These are phyloP conservation scores for Penstemon newberryi DNA, from an alignment of 257 asterid genomes.

Conservation along the genomic window DNA sequence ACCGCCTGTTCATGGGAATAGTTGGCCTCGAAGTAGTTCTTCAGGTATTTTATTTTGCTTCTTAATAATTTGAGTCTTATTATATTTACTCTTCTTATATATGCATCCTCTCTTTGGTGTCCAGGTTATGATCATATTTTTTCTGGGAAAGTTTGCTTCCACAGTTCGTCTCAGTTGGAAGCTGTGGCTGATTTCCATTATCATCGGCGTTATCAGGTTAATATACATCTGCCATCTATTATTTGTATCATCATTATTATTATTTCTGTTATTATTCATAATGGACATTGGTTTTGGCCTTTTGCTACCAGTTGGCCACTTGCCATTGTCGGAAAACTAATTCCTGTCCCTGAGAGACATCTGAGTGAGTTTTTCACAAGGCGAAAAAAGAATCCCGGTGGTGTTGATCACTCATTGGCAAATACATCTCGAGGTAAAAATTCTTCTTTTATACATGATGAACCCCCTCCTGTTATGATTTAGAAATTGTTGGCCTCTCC, in stretches of 20 bases:
- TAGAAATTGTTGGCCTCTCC: too few relatives aligned
- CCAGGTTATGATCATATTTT: slow-evolving; percentile 77
- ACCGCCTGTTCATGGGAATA: slow-evolving; percentile 74
- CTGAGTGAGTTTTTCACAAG: slow-evolving; percentile 41
- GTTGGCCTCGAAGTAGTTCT: slow-evolving; percentile 64
- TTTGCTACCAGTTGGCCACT: slow-evolving; percentile 56
- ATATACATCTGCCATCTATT: slow-evolving; percentile 4
- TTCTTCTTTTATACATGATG: neutral
- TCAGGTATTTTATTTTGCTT: slow-evolving; percentile 56
- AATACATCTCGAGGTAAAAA: slow-evolving; percentile 9
- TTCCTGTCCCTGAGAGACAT: slow-evolving; percentile 55
- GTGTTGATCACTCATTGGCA: slow-evolving; percentile 18
- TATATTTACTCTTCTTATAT: neutral
- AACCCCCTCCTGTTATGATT: neutral
- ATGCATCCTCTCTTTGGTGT: slow-evolving; percentile 8
- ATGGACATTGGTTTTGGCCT: slow-evolving; percentile 10
- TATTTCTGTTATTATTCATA: too few relatives aligned
- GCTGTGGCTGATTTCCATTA: slow-evolving; percentile 83
- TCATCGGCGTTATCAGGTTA: slow-evolving; percentile 70
- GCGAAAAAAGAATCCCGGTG: slow-evolving; percentile 24
- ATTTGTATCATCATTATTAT: too few relatives aligned
- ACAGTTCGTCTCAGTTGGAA: slow-evolving; percentile 83
- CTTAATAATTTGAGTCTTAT: neutral
- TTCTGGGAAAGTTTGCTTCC: slow-evolving; percentile 72
- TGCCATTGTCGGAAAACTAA: slow-evolving; percentile 56